Conservation (phyloP, 805 yeast species). For the Pichia ethanolica region DNA sequence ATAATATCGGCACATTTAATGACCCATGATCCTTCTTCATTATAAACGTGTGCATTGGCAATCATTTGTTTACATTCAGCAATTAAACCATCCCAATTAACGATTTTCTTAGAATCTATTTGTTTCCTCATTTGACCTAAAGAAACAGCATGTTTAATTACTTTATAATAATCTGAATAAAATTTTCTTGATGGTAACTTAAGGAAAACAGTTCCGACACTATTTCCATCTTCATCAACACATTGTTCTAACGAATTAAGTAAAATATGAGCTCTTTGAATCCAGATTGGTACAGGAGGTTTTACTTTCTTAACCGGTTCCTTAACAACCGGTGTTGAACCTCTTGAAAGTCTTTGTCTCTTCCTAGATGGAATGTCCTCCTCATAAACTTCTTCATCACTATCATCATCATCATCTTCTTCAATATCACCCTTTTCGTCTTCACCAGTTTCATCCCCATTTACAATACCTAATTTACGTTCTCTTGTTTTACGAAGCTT, state of each 20-base stretch:
- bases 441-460: constrained; percentile 9
- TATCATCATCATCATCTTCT: constrained; percentile 7
- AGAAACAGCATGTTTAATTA: constrained; percentile 56
- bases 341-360: constrained; percentile 11
- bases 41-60: constrained; percentile 59
- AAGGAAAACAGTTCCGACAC: constrained; percentile 49
- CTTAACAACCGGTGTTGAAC: constrained; percentile 10
- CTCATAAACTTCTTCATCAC: constrained; percentile 10
- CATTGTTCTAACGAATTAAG: constrained; percentile 19
- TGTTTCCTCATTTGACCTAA: constrained; percentile 46
- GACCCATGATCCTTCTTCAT: constrained; percentile 60
- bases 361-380: constrained; percentile 9
- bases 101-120: constrained; percentile 31
- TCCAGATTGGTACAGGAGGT: constrained; percentile 11
- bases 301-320: constrained; percentile 6
- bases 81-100: constrained; percentile 38
- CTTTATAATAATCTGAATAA: constrained; percentile 79
- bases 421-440: constrained; percentile 3
- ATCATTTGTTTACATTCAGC: constrained; percentile 50
- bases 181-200: constrained; percentile 65
- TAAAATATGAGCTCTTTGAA: constrained; percentile 7
- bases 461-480: constrained; percentile 11
- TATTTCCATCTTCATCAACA: constrained; percentile 40
- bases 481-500: constrained; percentile 29
- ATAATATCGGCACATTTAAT: constrained; percentile 48